A percentile compares a stretch with the other conserved stretches of the same genome.
Evolutionary conservation across 768 basidiomycete species (phyloP).

Genomic region (Hypsizygus marmoreus): DNA sequence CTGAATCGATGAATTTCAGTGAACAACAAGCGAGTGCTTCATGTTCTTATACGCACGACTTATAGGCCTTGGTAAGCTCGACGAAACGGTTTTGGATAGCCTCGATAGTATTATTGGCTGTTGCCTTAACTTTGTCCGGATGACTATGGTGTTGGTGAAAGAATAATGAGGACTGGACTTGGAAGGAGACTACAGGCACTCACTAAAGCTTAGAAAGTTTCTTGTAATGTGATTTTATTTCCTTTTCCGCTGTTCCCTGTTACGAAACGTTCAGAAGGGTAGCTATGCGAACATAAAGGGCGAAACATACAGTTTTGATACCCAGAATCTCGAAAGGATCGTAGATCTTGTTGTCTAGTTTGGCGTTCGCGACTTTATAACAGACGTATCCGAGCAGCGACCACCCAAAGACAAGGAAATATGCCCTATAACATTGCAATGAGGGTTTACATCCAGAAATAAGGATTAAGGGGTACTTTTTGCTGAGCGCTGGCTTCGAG

Average conservation of each 20-base stretch:
- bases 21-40: no score
- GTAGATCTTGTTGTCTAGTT: slow-evolving; percentile 73
- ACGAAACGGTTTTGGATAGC: slow-evolving; percentile 86
- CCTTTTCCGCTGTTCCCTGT: slow-evolving; percentile 80
- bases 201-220: slow-evolving; percentile 88
- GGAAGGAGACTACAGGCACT: slow-evolving; percentile 21
- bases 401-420: slow-evolving; percentile 76
- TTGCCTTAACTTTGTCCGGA: slow-evolving; percentile 92
- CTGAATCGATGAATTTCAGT: slow-evolving; percentile 39
- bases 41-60: slow-evolving; percentile 76
- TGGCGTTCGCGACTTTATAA: slow-evolving; percentile 62
- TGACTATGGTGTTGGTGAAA: slow-evolving; percentile 55
- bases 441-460: not conserved
- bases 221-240: slow-evolving; percentile 95
- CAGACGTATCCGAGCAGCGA: slow-evolving; percentile 62
- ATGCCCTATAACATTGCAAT: slow-evolving; percentile 47
- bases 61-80: slow-evolving; percentile 96
- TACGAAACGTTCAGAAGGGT: slow-evolving; percentile 10
- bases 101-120: slow-evolving; percentile 83
- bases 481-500: slow-evolving; percentile 49
- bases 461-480: slow-evolving; percentile 38
- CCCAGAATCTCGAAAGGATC: slow-evolving; percentile 95
- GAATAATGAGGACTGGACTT: not conserved
- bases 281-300: not conserved
- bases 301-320: slow-evolving; percentile 57